These are phyloP conservation scores for Adansonia digitata DNA, from an alignment of 345 rosid species.

Conservation along the genomic window DNA sequence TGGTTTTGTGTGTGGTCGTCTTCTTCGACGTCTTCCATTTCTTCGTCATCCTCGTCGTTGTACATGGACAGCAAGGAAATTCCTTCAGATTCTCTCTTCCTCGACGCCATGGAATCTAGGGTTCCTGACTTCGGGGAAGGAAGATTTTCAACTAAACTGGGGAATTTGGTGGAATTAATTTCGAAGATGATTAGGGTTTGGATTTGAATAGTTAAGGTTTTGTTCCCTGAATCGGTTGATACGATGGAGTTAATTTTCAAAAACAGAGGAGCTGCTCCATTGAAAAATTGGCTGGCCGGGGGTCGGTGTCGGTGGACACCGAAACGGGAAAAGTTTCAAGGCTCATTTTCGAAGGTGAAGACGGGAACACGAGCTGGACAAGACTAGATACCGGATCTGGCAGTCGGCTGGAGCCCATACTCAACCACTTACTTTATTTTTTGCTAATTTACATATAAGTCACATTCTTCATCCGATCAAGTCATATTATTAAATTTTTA, in stretches of 20 bases:
- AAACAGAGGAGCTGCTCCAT: background rate
- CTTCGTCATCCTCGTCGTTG: slow-evolving; percentile 87
- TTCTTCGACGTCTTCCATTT: slow-evolving; percentile 63
- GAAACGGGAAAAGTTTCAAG: too few species aligned
- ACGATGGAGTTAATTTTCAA: background rate
- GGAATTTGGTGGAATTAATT: background rate
- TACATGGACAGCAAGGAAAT: slow-evolving; percentile 76
- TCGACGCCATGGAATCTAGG: slow-evolving; percentile 50
- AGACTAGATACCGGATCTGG: too few species aligned
- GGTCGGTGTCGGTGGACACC: too few species aligned
- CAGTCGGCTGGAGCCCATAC: too few species aligned
- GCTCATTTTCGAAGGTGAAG: too few species aligned
- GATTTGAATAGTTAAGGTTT: background rate
- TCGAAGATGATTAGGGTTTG: background rate
- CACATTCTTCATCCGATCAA: too few species aligned
- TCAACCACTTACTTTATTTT: too few species aligned
- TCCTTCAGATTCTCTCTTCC: slow-evolving; percentile 69
- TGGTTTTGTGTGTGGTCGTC: slow-evolving; percentile 1
- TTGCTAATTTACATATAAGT: too few species aligned
- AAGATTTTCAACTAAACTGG: background rate
- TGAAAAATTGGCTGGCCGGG: too few species aligned
- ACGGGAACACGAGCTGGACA: too few species aligned
- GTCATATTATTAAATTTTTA: too few species aligned
- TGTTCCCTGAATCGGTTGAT: background rate
- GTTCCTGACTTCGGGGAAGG: background rate